Conservation (phyloP, 352 stramenopile species). For the Pythium guiyangense region DNA sequence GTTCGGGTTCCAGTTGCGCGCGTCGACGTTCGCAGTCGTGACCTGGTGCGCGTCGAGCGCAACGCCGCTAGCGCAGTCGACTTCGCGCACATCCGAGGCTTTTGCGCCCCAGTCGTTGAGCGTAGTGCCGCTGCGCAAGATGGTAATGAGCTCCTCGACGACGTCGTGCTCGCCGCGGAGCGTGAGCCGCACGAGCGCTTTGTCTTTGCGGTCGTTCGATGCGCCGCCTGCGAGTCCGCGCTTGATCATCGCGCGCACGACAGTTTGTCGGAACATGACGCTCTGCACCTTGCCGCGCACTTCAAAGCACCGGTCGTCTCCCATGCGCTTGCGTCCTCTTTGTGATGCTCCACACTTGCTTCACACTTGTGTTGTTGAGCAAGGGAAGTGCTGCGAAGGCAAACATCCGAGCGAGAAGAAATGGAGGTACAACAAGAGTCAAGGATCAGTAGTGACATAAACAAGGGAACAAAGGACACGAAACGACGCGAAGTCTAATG, state of each 20-base stretch:
- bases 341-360: not conserved
- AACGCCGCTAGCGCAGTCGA: constrained; percentile 18
- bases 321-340: not conserved
- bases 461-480: not conserved
- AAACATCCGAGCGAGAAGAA: not conserved
- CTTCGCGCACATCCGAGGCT: constrained; percentile 37
- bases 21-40: constrained; percentile 64
- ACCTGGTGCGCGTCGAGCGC: constrained; percentile 51
- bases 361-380: not conserved
- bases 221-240: constrained; percentile 51
- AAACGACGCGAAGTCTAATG: no score
- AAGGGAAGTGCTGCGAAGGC: not conserved
- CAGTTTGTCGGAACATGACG: constrained; percentile 80
- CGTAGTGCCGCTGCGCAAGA: constrained; percentile 32
- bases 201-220: constrained; percentile 60
- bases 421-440: not conserved
- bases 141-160: constrained; percentile 43
- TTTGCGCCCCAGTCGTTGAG: constrained; percentile 72
- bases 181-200: constrained; percentile 56
- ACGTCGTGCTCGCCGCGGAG: constrained; percentile 31
- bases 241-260: constrained; percentile 75
- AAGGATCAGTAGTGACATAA: not conserved
- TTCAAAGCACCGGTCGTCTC: constrained; percentile 47
- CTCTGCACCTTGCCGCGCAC: constrained; percentile 71
- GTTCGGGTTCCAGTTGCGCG: constrained; percentile 68